Percentiles rank a stretch among this genome's conserved stretches.
These are phyloP conservation scores for Smittium mucronatum DNA, from an alignment of 371 early-diverging fungal species.

Conservation along the genomic window DNA sequence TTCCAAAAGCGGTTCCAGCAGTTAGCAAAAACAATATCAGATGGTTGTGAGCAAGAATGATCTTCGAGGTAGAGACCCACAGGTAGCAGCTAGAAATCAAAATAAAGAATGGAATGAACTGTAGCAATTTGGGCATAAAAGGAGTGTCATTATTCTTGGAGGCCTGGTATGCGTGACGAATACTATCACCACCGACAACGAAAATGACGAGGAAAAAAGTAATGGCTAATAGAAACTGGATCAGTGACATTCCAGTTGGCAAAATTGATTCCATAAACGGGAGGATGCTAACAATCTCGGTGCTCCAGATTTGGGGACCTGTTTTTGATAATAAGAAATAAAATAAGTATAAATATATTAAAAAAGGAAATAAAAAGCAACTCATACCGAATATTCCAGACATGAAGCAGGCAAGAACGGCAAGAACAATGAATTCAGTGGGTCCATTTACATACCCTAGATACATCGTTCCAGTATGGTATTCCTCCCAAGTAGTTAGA, in stretches of 20 bases:
- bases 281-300: constrained; percentile 20
- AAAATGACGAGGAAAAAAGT: constrained; percentile 36
- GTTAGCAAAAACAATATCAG: constrained; percentile 56
- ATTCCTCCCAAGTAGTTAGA: constrained; percentile 89
- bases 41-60: constrained; percentile 46
- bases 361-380: constrained; percentile 31
- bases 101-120: constrained; percentile 48
- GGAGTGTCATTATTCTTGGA: constrained; percentile 49
- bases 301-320: constrained; percentile 31
- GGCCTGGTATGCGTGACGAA: constrained; percentile 50
- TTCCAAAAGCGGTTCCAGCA: constrained; percentile 70
- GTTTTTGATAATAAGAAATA: background rate
- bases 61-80: constrained; percentile 60
- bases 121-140: constrained; percentile 44
- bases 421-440: constrained; percentile 82
- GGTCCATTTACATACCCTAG: constrained; percentile 90
- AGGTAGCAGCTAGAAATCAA: constrained; percentile 41
- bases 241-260: constrained; percentile 37
- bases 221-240: constrained; percentile 42
- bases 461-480: constrained; percentile 85
- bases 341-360: constrained; percentile 3
- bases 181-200: constrained; percentile 43
- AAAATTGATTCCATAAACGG: constrained; percentile 29
- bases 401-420: constrained; percentile 49
- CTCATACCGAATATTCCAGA: constrained; percentile 46